Percentiles rank a stretch among this genome's conserved stretches.
Evolutionary conservation across 129 eudicot genomes (phyloP).

Genomic region (Centella asiatica): DNA sequence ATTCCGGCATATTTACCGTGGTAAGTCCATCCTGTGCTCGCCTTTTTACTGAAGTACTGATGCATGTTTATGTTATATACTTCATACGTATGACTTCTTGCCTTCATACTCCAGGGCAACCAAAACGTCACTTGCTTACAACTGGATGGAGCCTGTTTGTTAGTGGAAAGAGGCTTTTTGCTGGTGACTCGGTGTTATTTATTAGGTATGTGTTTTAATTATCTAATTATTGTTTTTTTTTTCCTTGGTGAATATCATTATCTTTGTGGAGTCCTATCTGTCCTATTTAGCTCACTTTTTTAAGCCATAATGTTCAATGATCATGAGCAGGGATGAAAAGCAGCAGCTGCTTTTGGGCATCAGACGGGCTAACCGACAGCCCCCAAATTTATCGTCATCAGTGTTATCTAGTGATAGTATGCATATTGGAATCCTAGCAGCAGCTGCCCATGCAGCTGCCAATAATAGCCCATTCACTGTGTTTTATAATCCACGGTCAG

Average conservation of each 20-base stretch:
- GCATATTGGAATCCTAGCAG: conserved; percentile 95
- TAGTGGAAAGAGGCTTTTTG: conserved; percentile 84
- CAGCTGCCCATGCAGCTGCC: conserved; percentile 98
- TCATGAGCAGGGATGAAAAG: conserved; percentile 66
- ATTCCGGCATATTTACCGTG: conserved; percentile 90
- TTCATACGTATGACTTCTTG: neutral
- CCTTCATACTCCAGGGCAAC: conserved; percentile 58
- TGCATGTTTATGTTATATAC: neutral
- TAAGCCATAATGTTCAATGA: conserved; percentile 3
- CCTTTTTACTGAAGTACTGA: neutral
- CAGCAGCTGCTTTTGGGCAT: conserved; percentile 88
- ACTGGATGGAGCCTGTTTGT: conserved; percentile 98
- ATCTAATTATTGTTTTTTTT: neutral
- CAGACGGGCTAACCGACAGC: conserved; percentile 90
- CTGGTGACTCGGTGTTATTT: conserved; percentile 91
- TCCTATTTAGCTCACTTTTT: neutral
- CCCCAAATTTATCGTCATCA: conserved; percentile 72
- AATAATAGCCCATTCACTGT: conserved; percentile 87
- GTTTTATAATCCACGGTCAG: conserved; percentile 86
- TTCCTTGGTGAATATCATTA: neutral
- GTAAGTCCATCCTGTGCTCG: conserved; percentile 29
- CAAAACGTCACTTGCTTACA: conserved; percentile 93
- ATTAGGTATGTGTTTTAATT: conserved; percentile 45
- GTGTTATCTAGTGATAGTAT: conserved; percentile 95
- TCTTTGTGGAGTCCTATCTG: neutral